Percentiles rank a stretch among this genome's conserved stretches.
These are phyloP conservation scores for Musa schizocarpa DNA, from an alignment of 176 grass and related monocot genomes.

Conservation along the genomic window DNA sequence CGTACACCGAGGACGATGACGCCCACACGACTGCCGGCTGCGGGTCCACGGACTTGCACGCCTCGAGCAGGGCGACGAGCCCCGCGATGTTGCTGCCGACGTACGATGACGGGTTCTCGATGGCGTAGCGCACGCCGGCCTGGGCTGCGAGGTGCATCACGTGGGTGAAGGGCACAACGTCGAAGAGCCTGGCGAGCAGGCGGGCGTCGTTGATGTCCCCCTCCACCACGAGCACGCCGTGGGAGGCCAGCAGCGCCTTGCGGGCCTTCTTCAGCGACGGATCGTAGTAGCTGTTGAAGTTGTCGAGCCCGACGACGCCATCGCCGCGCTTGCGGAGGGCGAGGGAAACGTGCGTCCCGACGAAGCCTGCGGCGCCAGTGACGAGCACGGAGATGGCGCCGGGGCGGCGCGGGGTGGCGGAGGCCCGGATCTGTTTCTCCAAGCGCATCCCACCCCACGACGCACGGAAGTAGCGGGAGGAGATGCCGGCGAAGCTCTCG, in stretches of 20 bases:
- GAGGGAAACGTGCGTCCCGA: not conserved
- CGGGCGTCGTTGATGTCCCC: not conserved
- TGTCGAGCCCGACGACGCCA: not conserved
- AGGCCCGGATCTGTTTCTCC: not conserved
- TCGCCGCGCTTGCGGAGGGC: not conserved
- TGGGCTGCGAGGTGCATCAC: not conserved
- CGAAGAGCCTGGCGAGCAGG: not conserved
- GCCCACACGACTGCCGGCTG: not conserved
- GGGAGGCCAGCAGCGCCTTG: not conserved
- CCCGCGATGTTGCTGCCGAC: not conserved
- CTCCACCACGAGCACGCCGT: not conserved
- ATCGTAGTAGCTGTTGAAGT: not conserved
- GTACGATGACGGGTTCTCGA: not conserved
- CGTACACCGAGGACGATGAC: too few relatives aligned
- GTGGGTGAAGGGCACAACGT: not conserved
- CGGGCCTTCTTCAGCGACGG: not conserved
- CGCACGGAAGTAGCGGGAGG: too few relatives aligned
- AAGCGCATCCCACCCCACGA: not conserved
- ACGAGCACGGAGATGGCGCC: not conserved
- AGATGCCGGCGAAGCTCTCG: too few relatives aligned
- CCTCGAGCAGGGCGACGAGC: not conserved
- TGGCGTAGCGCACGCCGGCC: slow-evolving; percentile 1
- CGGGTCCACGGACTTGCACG: not conserved
- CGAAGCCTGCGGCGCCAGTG: not conserved
- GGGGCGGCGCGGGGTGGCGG: not conserved